Evolutionary conservation across 2,329 filamentous ascomycete genomes (phyloP).

Genomic region (Akanthomyces muscarius): DNA sequence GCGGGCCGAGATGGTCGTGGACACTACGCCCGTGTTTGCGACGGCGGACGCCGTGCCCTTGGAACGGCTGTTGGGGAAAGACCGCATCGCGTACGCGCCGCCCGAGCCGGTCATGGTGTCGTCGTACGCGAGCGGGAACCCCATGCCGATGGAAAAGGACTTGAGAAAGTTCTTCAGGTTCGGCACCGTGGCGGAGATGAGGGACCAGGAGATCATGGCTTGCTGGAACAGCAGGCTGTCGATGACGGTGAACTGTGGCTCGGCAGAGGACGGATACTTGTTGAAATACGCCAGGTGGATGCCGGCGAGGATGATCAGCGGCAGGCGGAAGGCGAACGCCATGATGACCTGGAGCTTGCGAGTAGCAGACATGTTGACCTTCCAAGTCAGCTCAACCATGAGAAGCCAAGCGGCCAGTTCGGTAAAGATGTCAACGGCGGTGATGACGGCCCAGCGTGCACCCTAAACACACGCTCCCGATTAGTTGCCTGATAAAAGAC

Average conservation of each 20-base stretch:
- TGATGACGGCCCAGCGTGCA: conserved; percentile 19
- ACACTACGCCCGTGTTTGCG: neutral
- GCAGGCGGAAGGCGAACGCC: conserved; percentile 24
- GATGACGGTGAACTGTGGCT: conserved; percentile 20
- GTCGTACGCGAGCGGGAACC: conserved; percentile 16
- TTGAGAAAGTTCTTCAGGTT: conserved; percentile 24
- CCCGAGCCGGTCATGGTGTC: conserved; percentile 16
- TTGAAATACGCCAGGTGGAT: conserved; percentile 19
- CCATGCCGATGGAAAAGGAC: conserved; percentile 21
- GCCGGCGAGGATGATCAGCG: conserved; percentile 19
- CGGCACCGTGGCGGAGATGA: conserved; percentile 24
- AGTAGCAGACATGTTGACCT: conserved; percentile 20
- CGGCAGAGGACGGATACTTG: conserved; percentile 13
- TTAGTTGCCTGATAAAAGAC: neutral
- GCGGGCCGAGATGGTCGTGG: conserved; percentile 5
- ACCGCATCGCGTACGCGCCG: conserved; percentile 16
- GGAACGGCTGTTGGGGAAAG: conserved; percentile 12
- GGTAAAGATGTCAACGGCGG: conserved; percentile 20
- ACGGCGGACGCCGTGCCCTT: neutral
- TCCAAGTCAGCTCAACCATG: conserved; percentile 18
- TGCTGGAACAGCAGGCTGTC: conserved; percentile 22
- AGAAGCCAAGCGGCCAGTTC: conserved; percentile 21
- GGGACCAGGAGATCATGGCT: conserved; percentile 21
- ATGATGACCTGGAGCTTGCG: conserved; percentile 22
- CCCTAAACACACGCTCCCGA: neutral